phyloP scores from a whole-genome alignment of 1,139 yeast genomes.

The Pneumocystis canis region DNA sequence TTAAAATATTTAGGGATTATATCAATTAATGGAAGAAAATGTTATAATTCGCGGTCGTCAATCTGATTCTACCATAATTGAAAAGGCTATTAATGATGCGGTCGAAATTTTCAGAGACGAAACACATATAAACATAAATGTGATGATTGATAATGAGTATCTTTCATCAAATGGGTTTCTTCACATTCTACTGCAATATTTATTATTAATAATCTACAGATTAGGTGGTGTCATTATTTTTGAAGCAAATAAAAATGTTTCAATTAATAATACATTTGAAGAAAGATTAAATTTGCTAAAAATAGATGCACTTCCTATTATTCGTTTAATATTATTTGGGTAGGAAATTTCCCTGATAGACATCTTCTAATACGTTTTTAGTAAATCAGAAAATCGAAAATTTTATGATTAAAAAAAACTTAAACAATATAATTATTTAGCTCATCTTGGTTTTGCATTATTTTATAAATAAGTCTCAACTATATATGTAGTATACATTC shows the following conservation, averaged over 20 bases:
- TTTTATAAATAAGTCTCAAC: background rate
- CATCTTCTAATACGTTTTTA: background rate
- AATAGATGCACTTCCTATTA: constrained; percentile 80
- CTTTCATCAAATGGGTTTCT: constrained; percentile 38
- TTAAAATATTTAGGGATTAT: constrained; percentile 28
- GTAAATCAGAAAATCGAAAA: constrained; percentile 52
- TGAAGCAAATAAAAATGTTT: constrained; percentile 67
- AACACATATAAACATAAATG: constrained; percentile 20
- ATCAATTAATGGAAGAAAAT: constrained; percentile 55
- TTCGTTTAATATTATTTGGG: constrained; percentile 83
- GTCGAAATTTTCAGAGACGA: constrained; percentile 47
- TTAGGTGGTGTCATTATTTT: constrained; percentile 77
- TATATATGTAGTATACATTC: background rate
- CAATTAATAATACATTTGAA: constrained; percentile 80
- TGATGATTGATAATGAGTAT: constrained; percentile 39
- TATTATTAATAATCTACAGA: constrained; percentile 5
- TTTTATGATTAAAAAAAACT: constrained; percentile 52
- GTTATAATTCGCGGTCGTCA: constrained; percentile 57
- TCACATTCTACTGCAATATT: constrained; percentile 18
- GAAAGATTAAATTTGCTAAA: constrained; percentile 77
- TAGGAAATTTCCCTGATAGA: constrained; percentile 2
- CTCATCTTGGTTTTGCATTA: background rate
- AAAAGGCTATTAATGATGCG: constrained; percentile 49
- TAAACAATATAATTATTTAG: background rate
- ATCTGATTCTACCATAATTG: constrained; percentile 48